A percentile compares a stretch with the other conserved stretches of the same genome.
Conservation (phyloP, 2,329 filamentous ascomycete genomes). For the Fusarium paranaense region DNA sequence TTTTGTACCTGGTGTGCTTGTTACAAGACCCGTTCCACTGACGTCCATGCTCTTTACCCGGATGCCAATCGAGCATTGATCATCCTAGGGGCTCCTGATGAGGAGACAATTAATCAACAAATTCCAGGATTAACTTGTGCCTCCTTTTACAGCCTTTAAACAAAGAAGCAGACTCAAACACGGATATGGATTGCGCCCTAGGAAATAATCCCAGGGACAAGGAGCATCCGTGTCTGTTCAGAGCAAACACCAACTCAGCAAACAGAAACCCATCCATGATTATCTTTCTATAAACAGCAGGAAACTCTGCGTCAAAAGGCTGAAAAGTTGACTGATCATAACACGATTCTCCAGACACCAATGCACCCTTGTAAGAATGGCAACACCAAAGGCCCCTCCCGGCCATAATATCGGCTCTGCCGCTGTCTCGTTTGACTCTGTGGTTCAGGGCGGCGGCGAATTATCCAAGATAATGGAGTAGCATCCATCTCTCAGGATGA, state of each 20-base stretch:
- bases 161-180: background rate
- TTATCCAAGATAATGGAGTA: background rate
- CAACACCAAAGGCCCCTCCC: slow-evolving; percentile 15
- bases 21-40: background rate
- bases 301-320: slow-evolving; percentile 13
- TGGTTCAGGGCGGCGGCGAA: background rate
- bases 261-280: slow-evolving; percentile 5
- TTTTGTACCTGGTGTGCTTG: background rate
- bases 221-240: background rate
- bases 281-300: slow-evolving; percentile 33
- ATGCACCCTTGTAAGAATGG: slow-evolving; percentile 38
- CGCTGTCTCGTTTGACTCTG: background rate
- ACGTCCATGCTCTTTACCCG: background rate
- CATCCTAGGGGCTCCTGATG: background rate
- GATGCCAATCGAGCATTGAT: background rate
- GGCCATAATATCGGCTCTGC: background rate
- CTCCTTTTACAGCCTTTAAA: background rate
- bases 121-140: background rate
- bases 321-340: slow-evolving; percentile 33
- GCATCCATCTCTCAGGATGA: background rate
- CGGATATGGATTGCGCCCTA: background rate
- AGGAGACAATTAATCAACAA: background rate
- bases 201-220: background rate
- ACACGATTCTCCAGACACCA: slow-evolving; percentile 42
- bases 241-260: background rate